Percentiles rank a stretch among this genome's conserved stretches.
These are phyloP conservation scores for Monilinia fructigena DNA, from an alignment of 2,329 filamentous ascomycete genomes.

Conservation along the genomic window DNA sequence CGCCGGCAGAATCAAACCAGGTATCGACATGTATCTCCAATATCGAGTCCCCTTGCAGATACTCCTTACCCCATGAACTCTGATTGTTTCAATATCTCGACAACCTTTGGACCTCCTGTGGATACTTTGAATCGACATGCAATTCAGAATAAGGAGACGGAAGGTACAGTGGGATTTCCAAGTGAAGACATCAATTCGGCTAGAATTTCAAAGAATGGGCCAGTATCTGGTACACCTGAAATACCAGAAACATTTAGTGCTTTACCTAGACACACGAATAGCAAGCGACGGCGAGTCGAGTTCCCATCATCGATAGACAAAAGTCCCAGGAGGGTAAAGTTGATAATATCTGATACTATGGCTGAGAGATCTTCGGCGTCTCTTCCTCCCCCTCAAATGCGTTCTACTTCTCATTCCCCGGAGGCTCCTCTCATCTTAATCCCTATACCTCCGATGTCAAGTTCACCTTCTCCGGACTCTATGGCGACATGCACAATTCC, in stretches of 20 bases:
- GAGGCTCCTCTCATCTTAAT: not conserved
- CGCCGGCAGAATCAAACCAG: not conserved
- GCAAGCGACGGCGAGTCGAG: constrained; percentile 2
- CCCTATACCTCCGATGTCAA: not conserved
- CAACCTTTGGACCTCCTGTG: not conserved
- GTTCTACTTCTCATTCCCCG: not conserved
- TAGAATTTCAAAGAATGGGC: not conserved
- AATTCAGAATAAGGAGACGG: constrained; percentile 6
- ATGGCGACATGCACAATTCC: constrained; percentile 48
- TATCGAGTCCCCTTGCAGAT: not conserved
- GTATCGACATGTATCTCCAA: not conserved
- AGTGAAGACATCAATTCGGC: not conserved
- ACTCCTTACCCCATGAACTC: not conserved
- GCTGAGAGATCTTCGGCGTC: not conserved
- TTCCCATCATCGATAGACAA: constrained; percentile 8
- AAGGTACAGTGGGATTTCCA: not conserved
- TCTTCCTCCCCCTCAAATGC: not conserved
- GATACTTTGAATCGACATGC: constrained; percentile 2
- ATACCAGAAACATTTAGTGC: not conserved
- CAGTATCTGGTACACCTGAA: not conserved
- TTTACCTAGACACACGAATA: constrained; percentile 16
- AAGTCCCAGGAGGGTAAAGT: not conserved
- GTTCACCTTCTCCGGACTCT: not conserved
- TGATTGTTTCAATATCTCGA: not conserved
- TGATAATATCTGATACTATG: constrained; percentile 13